phyloP scores from a whole-genome alignment of 139 green algal genomes.

The Tetradesmus obliquus region DNA sequence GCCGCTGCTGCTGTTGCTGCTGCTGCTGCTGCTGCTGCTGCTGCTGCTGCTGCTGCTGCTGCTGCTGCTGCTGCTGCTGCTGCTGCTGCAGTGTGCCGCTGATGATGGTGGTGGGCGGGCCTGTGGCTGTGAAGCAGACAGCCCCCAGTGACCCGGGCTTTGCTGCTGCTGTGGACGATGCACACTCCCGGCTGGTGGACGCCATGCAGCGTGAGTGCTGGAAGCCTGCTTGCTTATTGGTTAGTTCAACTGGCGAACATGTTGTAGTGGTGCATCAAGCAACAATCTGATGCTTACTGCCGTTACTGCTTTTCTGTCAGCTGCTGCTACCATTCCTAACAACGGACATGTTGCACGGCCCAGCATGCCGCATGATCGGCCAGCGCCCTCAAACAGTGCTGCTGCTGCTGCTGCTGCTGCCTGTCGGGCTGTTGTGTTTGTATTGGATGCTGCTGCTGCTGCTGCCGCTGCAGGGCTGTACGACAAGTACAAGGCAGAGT shows the following conservation, averaged over 20 bases:
- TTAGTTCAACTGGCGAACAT: too few species aligned
- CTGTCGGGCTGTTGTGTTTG: constrained; percentile 1
- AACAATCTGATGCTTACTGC: too few species aligned
- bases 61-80: background rate
- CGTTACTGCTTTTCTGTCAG: too few species aligned
- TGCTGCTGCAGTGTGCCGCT: constrained; percentile 28
- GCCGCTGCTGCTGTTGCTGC: background rate
- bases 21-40: constrained; percentile 1
- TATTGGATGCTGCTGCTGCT: background rate
- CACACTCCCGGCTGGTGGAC: constrained; percentile 20
- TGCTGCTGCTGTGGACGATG: constrained; percentile 37
- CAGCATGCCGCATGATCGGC: too few species aligned
- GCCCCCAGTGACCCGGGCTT: constrained; percentile 24
- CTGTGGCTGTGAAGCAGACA: constrained; percentile 8
- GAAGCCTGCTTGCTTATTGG: too few species aligned
- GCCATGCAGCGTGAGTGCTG: constrained; percentile 15
- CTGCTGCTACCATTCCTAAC: too few species aligned
- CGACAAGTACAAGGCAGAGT: constrained; percentile 46
- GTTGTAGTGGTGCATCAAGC: too few species aligned
- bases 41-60: background rate
- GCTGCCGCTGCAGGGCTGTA: constrained; percentile 25
- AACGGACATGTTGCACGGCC: too few species aligned
- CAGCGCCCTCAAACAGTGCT: background rate
- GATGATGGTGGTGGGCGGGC: constrained; percentile 40
- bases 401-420: background rate